A percentile compares a stretch with the other conserved stretches of the same genome.
phyloP scores from a whole-genome alignment of 202 grass and related monocot species.

The Musa balbisiana region DNA sequence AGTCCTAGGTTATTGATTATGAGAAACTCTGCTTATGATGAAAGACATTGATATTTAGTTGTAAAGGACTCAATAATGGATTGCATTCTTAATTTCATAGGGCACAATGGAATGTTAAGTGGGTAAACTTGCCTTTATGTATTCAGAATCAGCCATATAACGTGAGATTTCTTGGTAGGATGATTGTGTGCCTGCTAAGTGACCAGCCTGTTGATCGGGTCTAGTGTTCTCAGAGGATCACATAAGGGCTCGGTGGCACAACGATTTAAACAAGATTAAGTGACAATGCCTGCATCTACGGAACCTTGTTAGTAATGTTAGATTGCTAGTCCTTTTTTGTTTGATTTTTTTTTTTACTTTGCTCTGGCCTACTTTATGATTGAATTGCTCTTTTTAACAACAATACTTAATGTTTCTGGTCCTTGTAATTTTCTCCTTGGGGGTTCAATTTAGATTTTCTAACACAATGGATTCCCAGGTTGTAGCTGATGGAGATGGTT shows the following conservation, averaged over 20 bases:
- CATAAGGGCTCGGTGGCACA: neutral
- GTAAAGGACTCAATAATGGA: neutral
- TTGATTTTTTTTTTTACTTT: neutral
- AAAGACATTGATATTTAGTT: neutral
- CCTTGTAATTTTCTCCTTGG: neutral
- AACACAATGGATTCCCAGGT: slow-evolving; percentile 47
- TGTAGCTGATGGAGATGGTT: slow-evolving; percentile 32
- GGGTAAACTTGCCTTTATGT: no score
- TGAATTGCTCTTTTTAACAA: neutral
- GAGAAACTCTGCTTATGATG: neutral
- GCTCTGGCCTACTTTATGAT: neutral
- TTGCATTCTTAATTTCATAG: neutral
- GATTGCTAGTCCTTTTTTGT: neutral
- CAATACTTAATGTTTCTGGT: neutral
- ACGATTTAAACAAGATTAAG: neutral
- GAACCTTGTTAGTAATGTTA: no score
- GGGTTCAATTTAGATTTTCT: neutral
- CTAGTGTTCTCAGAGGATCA: neutral
- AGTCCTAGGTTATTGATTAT: no score
- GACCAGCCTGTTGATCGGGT: neutral
- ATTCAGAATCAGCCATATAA: neutral
- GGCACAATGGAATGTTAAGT: neutral
- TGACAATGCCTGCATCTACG: no score
- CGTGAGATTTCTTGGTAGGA: neutral
- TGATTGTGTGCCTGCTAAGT: neutral